Evolutionary conservation across 2,329 filamentous ascomycete genomes (phyloP).

Genomic region (Tolypocladium pustulatum): DNA sequence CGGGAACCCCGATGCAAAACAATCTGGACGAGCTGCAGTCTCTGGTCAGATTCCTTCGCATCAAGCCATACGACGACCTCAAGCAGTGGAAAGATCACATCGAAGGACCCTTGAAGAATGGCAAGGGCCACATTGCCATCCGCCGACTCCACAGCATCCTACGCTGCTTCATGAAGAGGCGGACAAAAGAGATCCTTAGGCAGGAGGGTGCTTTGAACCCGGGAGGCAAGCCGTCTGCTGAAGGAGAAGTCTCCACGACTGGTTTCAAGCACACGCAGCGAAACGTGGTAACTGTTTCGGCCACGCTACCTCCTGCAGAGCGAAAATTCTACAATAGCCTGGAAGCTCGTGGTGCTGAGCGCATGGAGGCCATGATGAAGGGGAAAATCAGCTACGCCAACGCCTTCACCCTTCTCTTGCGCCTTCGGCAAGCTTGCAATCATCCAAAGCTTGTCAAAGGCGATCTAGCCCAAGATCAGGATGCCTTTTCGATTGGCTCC

Average conservation of each 20-base stretch:
- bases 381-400: conserved; percentile 83
- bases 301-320: conserved; percentile 71
- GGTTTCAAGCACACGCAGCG: conserved; percentile 88
- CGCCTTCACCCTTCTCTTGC: conserved; percentile 81
- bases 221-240: conserved; percentile 50
- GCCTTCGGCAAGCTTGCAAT: conserved; percentile 87
- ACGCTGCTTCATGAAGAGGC: conserved; percentile 95
- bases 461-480: conserved; percentile 78
- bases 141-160: conserved; percentile 74
- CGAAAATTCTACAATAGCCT: conserved; percentile 77
- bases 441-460: conserved; percentile 81
- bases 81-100: conserved; percentile 87
- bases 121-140: conserved; percentile 82
- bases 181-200: conserved; percentile 94
- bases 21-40: conserved; percentile 95
- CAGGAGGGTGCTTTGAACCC: conserved; percentile 72
- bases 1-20: conserved; percentile 96
- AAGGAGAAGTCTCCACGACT: conserved; percentile 42
- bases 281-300: conserved; percentile 71
- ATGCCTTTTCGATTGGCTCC: conserved; percentile 61
- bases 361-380: conserved; percentile 80
- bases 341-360: conserved; percentile 74
- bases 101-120: conserved; percentile 78
- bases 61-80: conserved; percentile 82
- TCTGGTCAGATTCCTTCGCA: conserved; percentile 82